phyloP scores from a whole-genome alignment of 2,329 filamentous ascomycete genomes.

The Neurospora crassa region DNA sequence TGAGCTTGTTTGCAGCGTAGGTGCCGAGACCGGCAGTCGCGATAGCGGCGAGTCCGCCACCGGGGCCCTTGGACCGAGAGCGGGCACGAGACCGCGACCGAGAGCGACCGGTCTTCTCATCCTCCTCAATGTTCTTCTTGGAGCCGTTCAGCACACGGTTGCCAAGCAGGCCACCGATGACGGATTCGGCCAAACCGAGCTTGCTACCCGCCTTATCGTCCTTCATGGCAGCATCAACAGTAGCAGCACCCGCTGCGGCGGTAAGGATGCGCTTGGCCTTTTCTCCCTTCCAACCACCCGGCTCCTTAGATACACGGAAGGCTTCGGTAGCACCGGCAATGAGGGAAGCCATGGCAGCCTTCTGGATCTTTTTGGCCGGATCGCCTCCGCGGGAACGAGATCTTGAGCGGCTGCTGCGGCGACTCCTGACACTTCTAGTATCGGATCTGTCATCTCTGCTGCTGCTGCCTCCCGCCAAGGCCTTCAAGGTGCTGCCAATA shows the following conservation, averaged over 20 bases:
- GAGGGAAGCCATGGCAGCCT: conserved; percentile 84
- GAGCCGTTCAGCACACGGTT: conserved; percentile 80
- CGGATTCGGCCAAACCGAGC: conserved; percentile 74
- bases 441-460: conserved; percentile 29
- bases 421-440: conserved; percentile 41
- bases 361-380: conserved; percentile 55
- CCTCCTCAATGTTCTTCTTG: conserved; percentile 55
- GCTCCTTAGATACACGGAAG: conserved; percentile 80
- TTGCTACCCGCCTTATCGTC: conserved; percentile 68
- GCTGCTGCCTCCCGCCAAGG: conserved; percentile 40
- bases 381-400: conserved; percentile 39
- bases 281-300: conserved; percentile 79
- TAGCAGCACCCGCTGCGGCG: conserved; percentile 75
- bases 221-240: conserved; percentile 70
- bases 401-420: conserved; percentile 30
- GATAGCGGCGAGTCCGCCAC: conserved; percentile 45
- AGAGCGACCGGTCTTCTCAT: conserved; percentile 50
- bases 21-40: conserved; percentile 54
- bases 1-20: conserved; percentile 51
- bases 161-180: conserved; percentile 78
- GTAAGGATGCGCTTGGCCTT: conserved; percentile 90
- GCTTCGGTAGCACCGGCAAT: conserved; percentile 87
- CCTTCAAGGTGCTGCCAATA: conserved; percentile 52
- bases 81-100: conserved; percentile 59
- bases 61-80: conserved; percentile 25